Percentiles rank a stretch among this genome's conserved stretches.
Evolutionary conservation across 371 early-diverging fungal species (phyloP).

Genomic region (Polyrhizophydium stewartii): DNA sequence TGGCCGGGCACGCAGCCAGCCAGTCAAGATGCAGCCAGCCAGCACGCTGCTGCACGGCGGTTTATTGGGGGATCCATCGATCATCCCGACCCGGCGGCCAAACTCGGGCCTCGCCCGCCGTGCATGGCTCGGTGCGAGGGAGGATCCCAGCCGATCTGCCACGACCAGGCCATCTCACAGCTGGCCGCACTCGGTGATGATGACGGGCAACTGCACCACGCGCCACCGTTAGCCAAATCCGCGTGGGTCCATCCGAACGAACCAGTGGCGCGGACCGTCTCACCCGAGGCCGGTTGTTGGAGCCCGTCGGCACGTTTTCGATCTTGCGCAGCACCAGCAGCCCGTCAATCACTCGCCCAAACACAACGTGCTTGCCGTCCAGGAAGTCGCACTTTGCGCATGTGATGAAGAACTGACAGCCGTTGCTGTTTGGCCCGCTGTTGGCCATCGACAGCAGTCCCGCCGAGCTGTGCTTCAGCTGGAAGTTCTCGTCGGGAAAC

Average conservation of each 20-base stretch:
- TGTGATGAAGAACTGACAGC: conserved; percentile 96
- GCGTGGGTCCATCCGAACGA: neutral
- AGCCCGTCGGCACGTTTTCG: conserved; percentile 87
- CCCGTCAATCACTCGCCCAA: conserved; percentile 85
- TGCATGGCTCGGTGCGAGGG: too few species aligned
- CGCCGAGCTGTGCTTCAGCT: conserved; percentile 82
- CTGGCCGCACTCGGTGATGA: conserved; percentile 72
- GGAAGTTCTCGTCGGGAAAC: conserved; percentile 97
- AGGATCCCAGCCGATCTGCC: too few species aligned
- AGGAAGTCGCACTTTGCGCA: conserved; percentile 82
- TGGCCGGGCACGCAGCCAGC: too few species aligned
- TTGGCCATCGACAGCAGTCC: conserved; percentile 99
- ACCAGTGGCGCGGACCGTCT: neutral
- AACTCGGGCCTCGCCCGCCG: too few species aligned
- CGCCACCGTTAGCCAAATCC: neutral
- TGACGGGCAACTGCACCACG: conserved; percentile 62
- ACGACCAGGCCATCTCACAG: conserved; percentile 27
- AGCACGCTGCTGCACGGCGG: too few species aligned
- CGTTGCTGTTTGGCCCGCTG: conserved; percentile 89
- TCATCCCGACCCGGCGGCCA: too few species aligned
- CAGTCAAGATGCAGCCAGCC: too few species aligned
- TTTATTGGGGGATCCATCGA: too few species aligned
- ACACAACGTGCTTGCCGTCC: conserved; percentile 89
- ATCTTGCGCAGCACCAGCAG: conserved; percentile 85
- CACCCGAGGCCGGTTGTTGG: conserved; percentile 77